A percentile compares a stretch with the other conserved stretches of the same genome.
phyloP scores from a whole-genome alignment of 805 yeast genomes.

The Wickerhamiella alocasiicola region DNA sequence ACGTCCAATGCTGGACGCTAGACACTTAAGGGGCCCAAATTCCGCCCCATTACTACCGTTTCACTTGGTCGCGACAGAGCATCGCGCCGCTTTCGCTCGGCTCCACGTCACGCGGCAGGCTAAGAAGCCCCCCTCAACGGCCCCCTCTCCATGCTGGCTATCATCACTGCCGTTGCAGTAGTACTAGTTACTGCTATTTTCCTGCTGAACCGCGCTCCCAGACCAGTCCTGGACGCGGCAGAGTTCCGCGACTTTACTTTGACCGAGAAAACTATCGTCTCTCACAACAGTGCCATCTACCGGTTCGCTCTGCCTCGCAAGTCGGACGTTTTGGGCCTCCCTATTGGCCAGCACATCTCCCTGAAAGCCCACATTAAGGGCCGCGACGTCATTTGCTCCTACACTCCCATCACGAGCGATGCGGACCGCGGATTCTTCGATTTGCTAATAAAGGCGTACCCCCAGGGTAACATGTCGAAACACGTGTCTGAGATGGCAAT shows the following conservation, averaged over 20 bases:
- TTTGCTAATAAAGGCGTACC: constrained; percentile 70
- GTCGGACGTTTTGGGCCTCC: constrained; percentile 68
- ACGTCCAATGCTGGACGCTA: too few relatives aligned
- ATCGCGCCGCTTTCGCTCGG: too few relatives aligned
- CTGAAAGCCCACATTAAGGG: constrained; percentile 65
- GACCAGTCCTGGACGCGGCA: constrained; percentile 45
- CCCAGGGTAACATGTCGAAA: constrained; percentile 72
- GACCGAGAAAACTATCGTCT: constrained; percentile 58
- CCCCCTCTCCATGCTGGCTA: too few relatives aligned
- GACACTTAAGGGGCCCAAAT: too few relatives aligned
- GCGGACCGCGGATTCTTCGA: constrained; percentile 74
- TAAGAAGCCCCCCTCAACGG: too few relatives aligned
- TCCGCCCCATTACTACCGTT: too few relatives aligned
- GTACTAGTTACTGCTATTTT: not conserved
- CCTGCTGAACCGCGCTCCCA: constrained; percentile 14
- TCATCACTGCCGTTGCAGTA: not conserved
- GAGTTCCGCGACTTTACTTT: constrained; percentile 67
- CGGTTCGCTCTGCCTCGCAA: constrained; percentile 71
- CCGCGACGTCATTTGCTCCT: constrained; percentile 71
- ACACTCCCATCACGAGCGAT: constrained; percentile 71
- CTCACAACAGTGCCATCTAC: constrained; percentile 69
- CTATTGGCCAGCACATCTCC: constrained; percentile 88
- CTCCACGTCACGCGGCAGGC: too few relatives aligned
- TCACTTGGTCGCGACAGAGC: too few relatives aligned
- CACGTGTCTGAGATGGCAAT: constrained; percentile 56